Evolutionary conservation across 768 basidiomycete species (phyloP).

Genomic region (Gloeophyllum trabeum): DNA sequence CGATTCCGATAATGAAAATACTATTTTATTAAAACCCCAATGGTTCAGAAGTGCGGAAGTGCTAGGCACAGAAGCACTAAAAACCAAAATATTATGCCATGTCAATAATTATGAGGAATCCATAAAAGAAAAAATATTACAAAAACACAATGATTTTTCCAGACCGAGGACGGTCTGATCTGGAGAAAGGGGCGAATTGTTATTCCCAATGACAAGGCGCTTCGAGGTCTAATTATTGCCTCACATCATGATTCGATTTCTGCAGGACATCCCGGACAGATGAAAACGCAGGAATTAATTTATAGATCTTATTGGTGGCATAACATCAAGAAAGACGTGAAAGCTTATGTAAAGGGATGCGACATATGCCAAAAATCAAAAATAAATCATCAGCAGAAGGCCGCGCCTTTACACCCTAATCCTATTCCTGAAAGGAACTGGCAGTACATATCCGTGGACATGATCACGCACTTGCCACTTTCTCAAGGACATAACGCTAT

Average conservation of each 20-base stretch:
- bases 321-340: neutral
- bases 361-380: neutral
- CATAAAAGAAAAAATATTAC: too few species aligned
- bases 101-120: too few species aligned
- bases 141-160: too few species aligned
- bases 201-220: neutral
- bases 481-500: conserved; percentile 11
- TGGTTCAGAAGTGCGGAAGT: too few species aligned
- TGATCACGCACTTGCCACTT: conserved; percentile 14
- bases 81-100: too few species aligned
- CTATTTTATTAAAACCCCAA: neutral
- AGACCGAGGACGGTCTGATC: neutral
- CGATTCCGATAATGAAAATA: conserved; percentile 1
- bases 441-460: conserved; percentile 16
- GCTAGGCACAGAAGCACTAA: too few species aligned
- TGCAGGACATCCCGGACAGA: conserved; percentile 5
- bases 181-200: neutral
- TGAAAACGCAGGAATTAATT: conserved; percentile 5
- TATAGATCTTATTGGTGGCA: neutral
- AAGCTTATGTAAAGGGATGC: neutral
- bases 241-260: conserved; percentile 3
- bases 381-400: neutral
- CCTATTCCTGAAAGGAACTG: conserved; percentile 15
- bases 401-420: neutral
- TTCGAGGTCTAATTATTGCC: neutral